phyloP scores from a whole-genome alignment of 2,329 filamentous ascomycete genomes.

The Rutstroemia sp. region DNA sequence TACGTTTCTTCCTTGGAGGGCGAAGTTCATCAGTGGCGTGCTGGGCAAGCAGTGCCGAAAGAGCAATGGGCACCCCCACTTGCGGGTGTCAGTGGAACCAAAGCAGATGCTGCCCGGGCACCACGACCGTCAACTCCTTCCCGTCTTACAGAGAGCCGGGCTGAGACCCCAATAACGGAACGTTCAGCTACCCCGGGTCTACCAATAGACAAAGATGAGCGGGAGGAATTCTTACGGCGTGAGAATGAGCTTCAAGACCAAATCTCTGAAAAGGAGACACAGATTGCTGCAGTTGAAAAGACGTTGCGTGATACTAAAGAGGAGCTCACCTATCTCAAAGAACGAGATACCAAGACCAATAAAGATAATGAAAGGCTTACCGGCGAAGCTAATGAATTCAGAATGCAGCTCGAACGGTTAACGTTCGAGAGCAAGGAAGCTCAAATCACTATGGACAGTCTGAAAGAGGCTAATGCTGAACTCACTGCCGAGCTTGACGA shows the following conservation, averaged over 20 bases:
- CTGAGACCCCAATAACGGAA: conserved; percentile 66
- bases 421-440: conserved; percentile 96
- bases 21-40: conserved; percentile 81
- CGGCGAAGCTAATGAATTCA: conserved; percentile 82
- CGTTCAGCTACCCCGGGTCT: conserved; percentile 81
- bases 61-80: conserved; percentile 76
- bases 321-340: conserved; percentile 77
- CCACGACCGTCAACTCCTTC: conserved; percentile 53
- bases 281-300: conserved; percentile 72
- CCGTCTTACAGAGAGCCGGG: conserved; percentile 48
- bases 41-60: conserved; percentile 79
- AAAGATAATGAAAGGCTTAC: conserved; percentile 87
- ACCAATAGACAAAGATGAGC: conserved; percentile 89
- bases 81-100: conserved; percentile 44
- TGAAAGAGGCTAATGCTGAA: conserved; percentile 93
- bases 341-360: conserved; percentile 72
- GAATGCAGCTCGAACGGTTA: conserved; percentile 94
- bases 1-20: conserved; percentile 79
- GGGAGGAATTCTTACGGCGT: conserved; percentile 87
- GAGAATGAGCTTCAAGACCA: conserved; percentile 98
- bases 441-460: conserved; percentile 91
- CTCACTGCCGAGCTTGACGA: conserved; percentile 89
- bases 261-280: conserved; percentile 83
- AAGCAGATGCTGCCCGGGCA: conserved; percentile 37
- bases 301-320: conserved; percentile 76